A percentile compares a stretch with the other conserved stretches of the same genome.
Evolutionary conservation across 345 rosid genomes (phyloP).

Genomic region (Rhodamnia argentea): DNA sequence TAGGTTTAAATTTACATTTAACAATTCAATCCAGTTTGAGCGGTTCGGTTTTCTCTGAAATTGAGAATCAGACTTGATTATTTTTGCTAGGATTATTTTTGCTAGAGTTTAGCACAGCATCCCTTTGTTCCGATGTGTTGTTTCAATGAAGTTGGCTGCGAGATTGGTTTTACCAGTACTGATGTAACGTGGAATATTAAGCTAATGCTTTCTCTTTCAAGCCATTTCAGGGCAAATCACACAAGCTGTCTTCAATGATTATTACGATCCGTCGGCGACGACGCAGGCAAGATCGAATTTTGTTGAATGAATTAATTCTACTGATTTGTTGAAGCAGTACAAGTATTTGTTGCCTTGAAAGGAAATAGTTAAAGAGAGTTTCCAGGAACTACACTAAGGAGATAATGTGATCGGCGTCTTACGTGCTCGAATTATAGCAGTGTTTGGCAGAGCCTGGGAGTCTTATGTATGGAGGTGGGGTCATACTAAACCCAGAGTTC

Average conservation of each 20-base stretch:
- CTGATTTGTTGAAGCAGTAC: not conserved
- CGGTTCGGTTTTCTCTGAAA: too few relatives aligned
- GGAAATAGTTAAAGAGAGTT: not conserved
- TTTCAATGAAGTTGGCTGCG: not conserved
- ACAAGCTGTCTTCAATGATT: not conserved
- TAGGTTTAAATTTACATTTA: not conserved
- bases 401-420: not conserved
- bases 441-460: slow-evolving; percentile 47
- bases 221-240: not conserved
- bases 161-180: not conserved
- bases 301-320: not conserved
- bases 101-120: not conserved
- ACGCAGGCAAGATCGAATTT: slow-evolving; percentile 3
- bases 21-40: too few relatives aligned
- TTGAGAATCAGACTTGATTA: too few relatives aligned
- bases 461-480: slow-evolving; percentile 45
- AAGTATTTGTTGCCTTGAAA: not conserved
- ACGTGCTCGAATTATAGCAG: slow-evolving; percentile 20
- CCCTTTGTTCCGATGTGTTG: not conserved
- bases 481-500: slow-evolving; percentile 35
- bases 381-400: not conserved
- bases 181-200: not conserved
- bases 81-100: not conserved
- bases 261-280: not conserved
- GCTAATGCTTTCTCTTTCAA: not conserved